Conservation (phyloP, 2,329 filamentous ascomycete genomes). For the Diaporthe longicolla region DNA sequence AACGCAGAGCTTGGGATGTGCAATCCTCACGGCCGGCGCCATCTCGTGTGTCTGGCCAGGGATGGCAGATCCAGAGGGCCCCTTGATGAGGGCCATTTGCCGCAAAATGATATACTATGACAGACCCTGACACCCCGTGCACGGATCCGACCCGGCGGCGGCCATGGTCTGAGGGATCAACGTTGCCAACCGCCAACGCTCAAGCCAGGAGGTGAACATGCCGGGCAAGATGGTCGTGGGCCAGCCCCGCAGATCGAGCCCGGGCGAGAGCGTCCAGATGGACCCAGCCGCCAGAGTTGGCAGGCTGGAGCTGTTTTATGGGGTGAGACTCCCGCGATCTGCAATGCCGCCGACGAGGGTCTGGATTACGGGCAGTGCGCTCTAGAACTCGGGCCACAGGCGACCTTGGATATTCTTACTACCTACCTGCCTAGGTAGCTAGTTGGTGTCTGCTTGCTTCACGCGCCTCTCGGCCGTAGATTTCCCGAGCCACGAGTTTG, state of each 20-base stretch:
- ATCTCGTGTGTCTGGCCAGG: background rate
- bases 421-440: background rate
- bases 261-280: slow-evolving; percentile 28
- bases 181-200: slow-evolving; percentile 24
- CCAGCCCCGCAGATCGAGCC: slow-evolving; percentile 34
- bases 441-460: background rate
- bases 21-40: too few relatives aligned
- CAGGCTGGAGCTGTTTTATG: slow-evolving; percentile 12
- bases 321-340: slow-evolving; percentile 26
- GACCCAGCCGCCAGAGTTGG: slow-evolving; percentile 21
- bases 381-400: slow-evolving; percentile 11
- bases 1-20: background rate
- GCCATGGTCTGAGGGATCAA: slow-evolving; percentile 17
- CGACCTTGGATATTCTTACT: background rate
- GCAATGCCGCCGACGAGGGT: background rate
- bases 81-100: background rate
- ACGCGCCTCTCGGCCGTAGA: slow-evolving; percentile 3
- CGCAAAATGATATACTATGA: background rate
- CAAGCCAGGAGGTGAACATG: slow-evolving; percentile 16
- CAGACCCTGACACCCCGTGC: background rate
- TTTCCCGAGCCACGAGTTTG: slow-evolving; percentile 14
- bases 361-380: background rate
- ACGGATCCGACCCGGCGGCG: slow-evolving; percentile 26
- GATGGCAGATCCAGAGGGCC: slow-evolving; percentile 9
- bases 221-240: background rate